Percentiles rank a stretch among this genome's conserved stretches.
These are phyloP conservation scores for Cylindrotheca fusiformis DNA, from an alignment of 108 stramenopile species.

Conservation along the genomic window DNA sequence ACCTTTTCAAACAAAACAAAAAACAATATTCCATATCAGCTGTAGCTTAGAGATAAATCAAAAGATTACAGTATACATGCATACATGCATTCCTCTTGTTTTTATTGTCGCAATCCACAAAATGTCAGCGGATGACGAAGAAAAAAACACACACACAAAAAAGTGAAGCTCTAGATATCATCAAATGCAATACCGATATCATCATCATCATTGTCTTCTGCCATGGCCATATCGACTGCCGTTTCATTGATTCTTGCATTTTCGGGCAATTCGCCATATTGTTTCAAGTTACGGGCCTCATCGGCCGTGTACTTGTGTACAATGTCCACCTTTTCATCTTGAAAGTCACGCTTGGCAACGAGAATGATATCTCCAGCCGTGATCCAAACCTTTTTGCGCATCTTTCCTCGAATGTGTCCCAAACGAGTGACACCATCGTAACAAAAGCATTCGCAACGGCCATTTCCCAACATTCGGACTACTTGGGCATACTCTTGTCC, in stretches of 20 bases:
- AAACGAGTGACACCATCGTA: slow-evolving; percentile 98
- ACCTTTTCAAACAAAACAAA: too few species aligned
- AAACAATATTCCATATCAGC: too few species aligned
- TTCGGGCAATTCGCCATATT: slow-evolving; percentile 98
- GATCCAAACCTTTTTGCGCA: slow-evolving; percentile 99
- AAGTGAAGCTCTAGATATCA: slow-evolving; percentile 76
- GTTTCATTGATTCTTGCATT: slow-evolving; percentile 99
- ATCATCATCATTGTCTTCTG: slow-evolving; percentile 89
- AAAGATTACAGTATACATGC: too few species aligned
- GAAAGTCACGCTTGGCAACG: slow-evolving; percentile 97
- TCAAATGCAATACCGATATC: slow-evolving; percentile 96
- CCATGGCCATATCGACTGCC: slow-evolving; percentile 98
- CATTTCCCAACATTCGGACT: slow-evolving; percentile 98
- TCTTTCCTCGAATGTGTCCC: slow-evolving; percentile 99
- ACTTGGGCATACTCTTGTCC: slow-evolving; percentile 94
- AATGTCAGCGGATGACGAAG: too few species aligned
- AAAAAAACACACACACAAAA: too few species aligned
- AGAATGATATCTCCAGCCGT: slow-evolving; percentile 98
- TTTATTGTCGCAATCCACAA: too few species aligned
- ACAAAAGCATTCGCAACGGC: slow-evolving; percentile 97
- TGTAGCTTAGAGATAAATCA: too few species aligned
- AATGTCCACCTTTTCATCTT: slow-evolving; percentile 99
- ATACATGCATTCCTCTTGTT: too few species aligned
- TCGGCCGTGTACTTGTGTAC: slow-evolving; percentile 99
- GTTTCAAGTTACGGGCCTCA: slow-evolving; percentile 99